phyloP scores from a whole-genome alignment of 371 early-diverging fungal genomes.

The Cokeromyces recurvatus region DNA sequence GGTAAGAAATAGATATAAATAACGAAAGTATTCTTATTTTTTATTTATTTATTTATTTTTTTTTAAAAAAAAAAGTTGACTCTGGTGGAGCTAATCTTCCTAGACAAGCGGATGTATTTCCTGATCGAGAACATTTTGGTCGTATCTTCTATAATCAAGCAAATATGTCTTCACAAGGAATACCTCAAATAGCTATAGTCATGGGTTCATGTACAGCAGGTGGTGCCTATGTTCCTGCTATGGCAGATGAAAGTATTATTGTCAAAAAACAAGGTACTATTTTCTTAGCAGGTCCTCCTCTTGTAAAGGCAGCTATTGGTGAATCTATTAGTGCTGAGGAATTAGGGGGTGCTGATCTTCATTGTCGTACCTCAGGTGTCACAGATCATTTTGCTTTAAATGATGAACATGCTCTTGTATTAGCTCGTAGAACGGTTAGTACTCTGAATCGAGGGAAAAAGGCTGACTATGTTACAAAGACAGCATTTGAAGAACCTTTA shows the following conservation, averaged over 20 bases:
- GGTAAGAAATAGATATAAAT: constrained; percentile 34
- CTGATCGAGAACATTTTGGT: constrained; percentile 97
- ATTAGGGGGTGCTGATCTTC: constrained; percentile 96
- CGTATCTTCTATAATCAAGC: constrained; percentile 95
- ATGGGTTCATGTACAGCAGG: constrained; percentile 98
- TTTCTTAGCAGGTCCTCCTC: constrained; percentile 95
- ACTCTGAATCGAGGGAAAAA: constrained; percentile 79
- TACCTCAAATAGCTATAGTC: constrained; percentile 95
- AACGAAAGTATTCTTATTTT: neutral
- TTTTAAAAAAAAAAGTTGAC: constrained; percentile 59
- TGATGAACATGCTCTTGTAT: constrained; percentile 89
- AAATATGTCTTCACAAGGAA: constrained; percentile 84
- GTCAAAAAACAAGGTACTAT: constrained; percentile 96
- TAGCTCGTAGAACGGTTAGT: constrained; percentile 85
- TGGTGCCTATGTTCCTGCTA: constrained; percentile 98
- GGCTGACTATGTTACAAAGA: constrained; percentile 34
- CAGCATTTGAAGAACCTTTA: constrained; percentile 74
- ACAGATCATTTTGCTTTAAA: constrained; percentile 93
- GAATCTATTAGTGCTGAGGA: constrained; percentile 94
- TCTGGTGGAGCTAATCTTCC: constrained; percentile 98
- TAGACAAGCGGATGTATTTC: constrained; percentile 94
- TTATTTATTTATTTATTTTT: neutral
- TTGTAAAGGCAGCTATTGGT: constrained; percentile 97
- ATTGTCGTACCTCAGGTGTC: constrained; percentile 92
- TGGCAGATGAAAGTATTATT: constrained; percentile 98